A percentile compares a stretch with the other conserved stretches of the same genome.
phyloP scores from a whole-genome alignment of 495 filamentous ascomycete species.

The Penicillium steckii region DNA sequence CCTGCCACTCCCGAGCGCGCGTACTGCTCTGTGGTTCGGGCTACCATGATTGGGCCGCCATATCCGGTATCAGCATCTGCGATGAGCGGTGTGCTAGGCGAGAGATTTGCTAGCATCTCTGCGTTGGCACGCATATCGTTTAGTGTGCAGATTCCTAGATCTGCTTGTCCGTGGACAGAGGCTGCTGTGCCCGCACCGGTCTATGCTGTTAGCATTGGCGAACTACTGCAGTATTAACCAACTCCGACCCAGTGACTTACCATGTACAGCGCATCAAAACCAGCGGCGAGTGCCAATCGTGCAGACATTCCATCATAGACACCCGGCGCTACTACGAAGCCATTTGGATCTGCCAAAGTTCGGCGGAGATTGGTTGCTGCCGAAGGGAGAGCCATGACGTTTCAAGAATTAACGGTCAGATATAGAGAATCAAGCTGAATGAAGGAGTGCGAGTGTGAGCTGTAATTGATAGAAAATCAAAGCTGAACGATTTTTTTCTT shows the following conservation, averaged over 20 bases:
- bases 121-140: conserved; percentile 47
- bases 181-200: conserved; percentile 69
- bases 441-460: too few relatives aligned
- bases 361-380: conserved; percentile 32
- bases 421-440: too few relatives aligned
- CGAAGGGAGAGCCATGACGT: conserved; percentile 29
- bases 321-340: conserved; percentile 56
- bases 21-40: conserved; percentile 62
- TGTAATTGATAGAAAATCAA: not conserved
- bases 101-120: conserved; percentile 43
- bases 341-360: conserved; percentile 29
- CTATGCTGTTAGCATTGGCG: conserved; percentile 18
- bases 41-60: conserved; percentile 64
- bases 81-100: conserved; percentile 54
- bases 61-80: conserved; percentile 71
- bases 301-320: conserved; percentile 71
- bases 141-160: conserved; percentile 59
- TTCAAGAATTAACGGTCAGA: conserved; percentile 1
- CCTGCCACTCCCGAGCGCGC: conserved; percentile 64
- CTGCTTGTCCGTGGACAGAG: conserved; percentile 65
- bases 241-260: conserved; percentile 15
- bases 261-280: conserved; percentile 69
- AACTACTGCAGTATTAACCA: not conserved
- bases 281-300: conserved; percentile 58
- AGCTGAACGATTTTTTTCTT: not conserved